A percentile compares a stretch with the other conserved stretches of the same genome.
Conservation (phyloP, 257 asterid species). For the Solanum pennellii region DNA sequence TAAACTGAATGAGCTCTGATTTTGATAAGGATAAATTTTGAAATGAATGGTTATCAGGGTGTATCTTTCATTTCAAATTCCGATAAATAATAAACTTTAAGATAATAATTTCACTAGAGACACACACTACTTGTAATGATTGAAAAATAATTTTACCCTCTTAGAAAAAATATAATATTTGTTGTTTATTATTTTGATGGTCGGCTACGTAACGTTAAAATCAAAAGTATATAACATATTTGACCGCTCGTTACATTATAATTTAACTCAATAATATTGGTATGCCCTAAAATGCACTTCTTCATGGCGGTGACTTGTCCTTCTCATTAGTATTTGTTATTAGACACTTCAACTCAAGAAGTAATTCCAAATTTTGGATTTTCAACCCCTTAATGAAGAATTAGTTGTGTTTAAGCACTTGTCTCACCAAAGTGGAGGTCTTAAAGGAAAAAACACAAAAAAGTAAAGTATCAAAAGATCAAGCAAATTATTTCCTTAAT, state of each 20-base stretch:
- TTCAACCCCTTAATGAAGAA: neutral
- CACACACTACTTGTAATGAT: neutral
- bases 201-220: neutral
- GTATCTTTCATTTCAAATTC: neutral
- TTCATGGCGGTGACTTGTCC: slow-evolving; percentile 19
- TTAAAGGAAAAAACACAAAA: neutral
- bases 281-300: slow-evolving; percentile 7
- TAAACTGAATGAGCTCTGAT: neutral
- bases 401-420: slow-evolving; percentile 6
- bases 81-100: neutral
- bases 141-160: neutral
- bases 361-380: neutral
- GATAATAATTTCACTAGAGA: neutral
- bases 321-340: slow-evolving; percentile 7
- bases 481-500: neutral
- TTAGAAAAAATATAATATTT: neutral
- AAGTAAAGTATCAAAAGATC: neutral
- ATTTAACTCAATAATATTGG: slow-evolving; percentile 4
- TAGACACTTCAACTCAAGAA: slow-evolving; percentile 6
- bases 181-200: neutral
- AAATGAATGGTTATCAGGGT: neutral
- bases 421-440: neutral
- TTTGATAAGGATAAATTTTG: neutral
- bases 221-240: neutral
- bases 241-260: neutral